Conservation (phyloP, 345 rosid species). For the Citrus hindsii region DNA sequence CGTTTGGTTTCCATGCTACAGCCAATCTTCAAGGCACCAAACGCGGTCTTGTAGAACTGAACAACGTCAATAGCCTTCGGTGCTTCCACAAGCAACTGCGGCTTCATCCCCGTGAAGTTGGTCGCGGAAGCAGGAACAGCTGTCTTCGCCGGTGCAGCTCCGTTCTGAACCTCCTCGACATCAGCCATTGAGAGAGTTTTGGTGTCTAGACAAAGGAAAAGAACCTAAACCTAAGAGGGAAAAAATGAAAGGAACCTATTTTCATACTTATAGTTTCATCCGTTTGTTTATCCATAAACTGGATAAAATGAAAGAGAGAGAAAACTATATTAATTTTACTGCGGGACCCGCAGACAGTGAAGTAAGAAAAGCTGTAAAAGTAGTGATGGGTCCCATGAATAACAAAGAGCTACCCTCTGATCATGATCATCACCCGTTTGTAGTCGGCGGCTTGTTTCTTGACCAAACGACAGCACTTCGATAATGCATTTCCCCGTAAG, state of each 20-base stretch:
- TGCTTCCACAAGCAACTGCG: constrained; percentile 72
- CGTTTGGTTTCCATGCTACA: constrained; percentile 75
- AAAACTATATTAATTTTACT: no score
- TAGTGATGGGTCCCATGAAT: no score
- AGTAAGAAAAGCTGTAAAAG: no score
- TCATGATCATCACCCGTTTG: constrained; percentile 3
- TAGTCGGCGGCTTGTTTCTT: constrained; percentile 56
- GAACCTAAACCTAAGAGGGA: constrained; percentile 28
- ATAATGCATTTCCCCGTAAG: no score
- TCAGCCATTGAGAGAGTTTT: constrained; percentile 38
- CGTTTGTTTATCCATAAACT: no score
- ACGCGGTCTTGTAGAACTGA: constrained; percentile 72
- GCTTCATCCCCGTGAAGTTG: constrained; percentile 53
- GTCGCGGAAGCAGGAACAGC: constrained; percentile 17
- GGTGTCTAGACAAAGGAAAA: background rate
- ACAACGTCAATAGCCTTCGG: constrained; percentile 77
- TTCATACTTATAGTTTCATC: no score
- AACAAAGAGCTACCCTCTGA: constrained; percentile 11
- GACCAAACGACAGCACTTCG: constrained; percentile 15
- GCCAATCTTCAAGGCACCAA: constrained; percentile 63
- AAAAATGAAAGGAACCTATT: no score
- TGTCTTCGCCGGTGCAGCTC: constrained; percentile 23
- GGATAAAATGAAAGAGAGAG: no score
- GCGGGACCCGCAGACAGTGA: no score
- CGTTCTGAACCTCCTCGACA: constrained; percentile 7